Conservation (phyloP, 1,284 basidiomycete genomes). For the Puccinia triticina region DNA sequence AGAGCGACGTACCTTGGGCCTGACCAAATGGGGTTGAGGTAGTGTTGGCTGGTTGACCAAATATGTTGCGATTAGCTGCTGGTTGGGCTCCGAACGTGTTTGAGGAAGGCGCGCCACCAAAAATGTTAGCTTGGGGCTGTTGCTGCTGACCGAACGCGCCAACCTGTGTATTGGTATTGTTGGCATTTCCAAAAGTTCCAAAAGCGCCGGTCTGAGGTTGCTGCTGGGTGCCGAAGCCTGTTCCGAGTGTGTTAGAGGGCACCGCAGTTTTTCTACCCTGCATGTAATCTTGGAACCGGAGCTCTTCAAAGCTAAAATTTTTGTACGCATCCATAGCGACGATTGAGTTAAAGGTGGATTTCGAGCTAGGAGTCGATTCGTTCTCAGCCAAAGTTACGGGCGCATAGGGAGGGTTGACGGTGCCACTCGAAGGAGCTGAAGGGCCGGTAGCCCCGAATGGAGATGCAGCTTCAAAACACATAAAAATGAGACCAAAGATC, state of each 20-base stretch:
- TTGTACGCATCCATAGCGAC: constrained; percentile 51
- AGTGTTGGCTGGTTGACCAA: constrained; percentile 42
- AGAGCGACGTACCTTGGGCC: constrained; percentile 21
- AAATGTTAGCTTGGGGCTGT: constrained; percentile 45
- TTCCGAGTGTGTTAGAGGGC: constrained; percentile 24
- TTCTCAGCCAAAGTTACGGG: constrained; percentile 46
- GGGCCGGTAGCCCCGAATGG: constrained; percentile 39
- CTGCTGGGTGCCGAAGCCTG: constrained; percentile 39
- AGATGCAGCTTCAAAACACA: constrained; percentile 7
- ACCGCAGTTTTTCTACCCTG: constrained; percentile 49
- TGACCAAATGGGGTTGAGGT: constrained; percentile 42
- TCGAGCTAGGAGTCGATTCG: constrained; percentile 48
- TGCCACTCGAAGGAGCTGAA: constrained; percentile 28
- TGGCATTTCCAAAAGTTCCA: constrained; percentile 32
- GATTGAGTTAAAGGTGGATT: constrained; percentile 50
- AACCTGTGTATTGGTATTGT: constrained; percentile 26
- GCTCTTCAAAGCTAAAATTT: constrained; percentile 50
- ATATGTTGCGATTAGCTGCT: constrained; percentile 34
- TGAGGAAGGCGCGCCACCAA: constrained; percentile 19
- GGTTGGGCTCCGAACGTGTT: constrained; percentile 47
- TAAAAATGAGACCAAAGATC: constrained; percentile 7
- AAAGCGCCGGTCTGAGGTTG: constrained; percentile 42
- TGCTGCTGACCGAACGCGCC: constrained; percentile 49
- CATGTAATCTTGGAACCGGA: constrained; percentile 48
- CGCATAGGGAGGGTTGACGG: constrained; percentile 45